These are phyloP conservation scores for Ophiostoma sp. DNA, from an alignment of 2,329 filamentous ascomycete species.

Conservation along the genomic window DNA sequence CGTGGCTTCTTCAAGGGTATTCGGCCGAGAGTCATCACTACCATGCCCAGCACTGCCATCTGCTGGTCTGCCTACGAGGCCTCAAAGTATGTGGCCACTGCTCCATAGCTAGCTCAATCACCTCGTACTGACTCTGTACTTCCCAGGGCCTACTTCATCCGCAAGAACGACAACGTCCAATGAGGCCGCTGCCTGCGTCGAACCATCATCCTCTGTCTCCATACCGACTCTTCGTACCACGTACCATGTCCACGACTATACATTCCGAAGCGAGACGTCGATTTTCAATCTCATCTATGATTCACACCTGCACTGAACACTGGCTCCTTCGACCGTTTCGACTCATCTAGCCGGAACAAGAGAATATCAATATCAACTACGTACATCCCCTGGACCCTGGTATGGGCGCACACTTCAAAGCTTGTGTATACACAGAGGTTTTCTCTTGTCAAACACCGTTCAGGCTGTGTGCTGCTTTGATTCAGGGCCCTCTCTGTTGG, in stretches of 20 bases:
- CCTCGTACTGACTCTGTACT: neutral
- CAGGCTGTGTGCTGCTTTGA: neutral
- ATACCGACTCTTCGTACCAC: neutral
- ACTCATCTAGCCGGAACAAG: neutral
- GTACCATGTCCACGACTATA: neutral
- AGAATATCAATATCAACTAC: neutral
- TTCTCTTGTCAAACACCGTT: neutral
- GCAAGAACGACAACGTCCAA: slow-evolving; percentile 23
- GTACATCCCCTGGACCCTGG: neutral
- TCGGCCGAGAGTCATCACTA: slow-evolving; percentile 84
- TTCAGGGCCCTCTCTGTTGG: neutral
- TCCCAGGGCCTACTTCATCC: slow-evolving; percentile 54
- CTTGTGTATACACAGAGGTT: neutral
- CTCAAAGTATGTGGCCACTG: slow-evolving; percentile 48
- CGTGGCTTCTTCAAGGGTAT: slow-evolving; percentile 90
- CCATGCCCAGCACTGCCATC: slow-evolving; percentile 98
- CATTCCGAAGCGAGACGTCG: slow-evolving; percentile 4
- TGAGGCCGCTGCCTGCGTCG: neutral
- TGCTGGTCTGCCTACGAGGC: slow-evolving; percentile 82
- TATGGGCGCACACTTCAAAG: neutral
- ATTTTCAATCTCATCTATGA: slow-evolving; percentile 5
- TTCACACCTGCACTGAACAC: neutral
- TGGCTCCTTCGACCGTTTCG: neutral
- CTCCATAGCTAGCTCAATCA: neutral
- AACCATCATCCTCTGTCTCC: neutral